Conservation (phyloP, 495 filamentous ascomycete genomes). For the Hypoxylon subgilvum region DNA sequence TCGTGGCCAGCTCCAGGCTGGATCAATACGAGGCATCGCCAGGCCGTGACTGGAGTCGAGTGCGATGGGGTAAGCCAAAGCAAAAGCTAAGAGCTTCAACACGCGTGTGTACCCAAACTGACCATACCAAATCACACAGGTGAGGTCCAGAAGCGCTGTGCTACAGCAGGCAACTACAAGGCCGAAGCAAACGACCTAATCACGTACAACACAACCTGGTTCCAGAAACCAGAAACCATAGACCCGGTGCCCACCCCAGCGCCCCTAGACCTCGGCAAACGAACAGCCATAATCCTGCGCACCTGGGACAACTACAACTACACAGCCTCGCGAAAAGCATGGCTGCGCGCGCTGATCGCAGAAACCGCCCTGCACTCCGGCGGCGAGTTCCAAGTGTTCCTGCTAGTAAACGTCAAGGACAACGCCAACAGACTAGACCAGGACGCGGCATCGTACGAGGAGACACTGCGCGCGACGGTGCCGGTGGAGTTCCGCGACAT, state of each 20-base stretch:
- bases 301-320: conserved; percentile 46
- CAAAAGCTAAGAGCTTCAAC: not conserved
- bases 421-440: conserved; percentile 54
- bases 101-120: no score
- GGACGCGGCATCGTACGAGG: conserved; percentile 49
- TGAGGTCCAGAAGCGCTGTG: not conserved
- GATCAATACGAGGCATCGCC: not conserved
- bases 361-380: conserved; percentile 55
- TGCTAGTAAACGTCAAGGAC: conserved; percentile 61
- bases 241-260: not conserved
- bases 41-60: not conserved
- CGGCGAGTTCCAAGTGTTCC: conserved; percentile 59
- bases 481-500: conserved; percentile 59
- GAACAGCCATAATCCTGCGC: conserved; percentile 42
- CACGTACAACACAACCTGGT: no score
- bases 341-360: conserved; percentile 58
- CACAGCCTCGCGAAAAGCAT: conserved; percentile 42
- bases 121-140: not conserved
- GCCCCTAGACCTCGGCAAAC: not conserved
- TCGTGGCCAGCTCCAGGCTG: not conserved
- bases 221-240: not conserved
- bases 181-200: no score
- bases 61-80: conserved; percentile 3
- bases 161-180: not conserved
- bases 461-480: conserved; percentile 52